phyloP scores from a whole-genome alignment of 2,329 filamentous ascomycete genomes.

The Chaetomium sp. region DNA sequence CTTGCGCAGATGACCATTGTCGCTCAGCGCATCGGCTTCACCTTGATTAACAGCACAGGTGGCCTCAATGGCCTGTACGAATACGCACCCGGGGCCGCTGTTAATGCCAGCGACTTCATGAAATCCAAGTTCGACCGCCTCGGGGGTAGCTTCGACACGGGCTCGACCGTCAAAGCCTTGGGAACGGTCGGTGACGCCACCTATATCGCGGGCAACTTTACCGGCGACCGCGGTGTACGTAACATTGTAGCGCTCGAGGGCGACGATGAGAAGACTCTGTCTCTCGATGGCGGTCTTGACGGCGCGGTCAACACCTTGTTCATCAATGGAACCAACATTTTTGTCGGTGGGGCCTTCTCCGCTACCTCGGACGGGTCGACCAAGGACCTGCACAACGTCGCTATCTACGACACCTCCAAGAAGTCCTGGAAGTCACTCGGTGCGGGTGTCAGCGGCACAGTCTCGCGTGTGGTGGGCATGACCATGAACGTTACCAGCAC shows the following conservation, averaged over 20 bases:
- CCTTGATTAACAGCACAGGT: constrained; percentile 63
- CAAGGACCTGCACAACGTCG: constrained; percentile 66
- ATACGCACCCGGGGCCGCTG: constrained; percentile 61
- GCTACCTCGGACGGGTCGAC: constrained; percentile 58
- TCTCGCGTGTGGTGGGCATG: constrained; percentile 68
- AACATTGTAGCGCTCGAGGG: constrained; percentile 73
- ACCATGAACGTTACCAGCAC: constrained; percentile 68
- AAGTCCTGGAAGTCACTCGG: constrained; percentile 74
- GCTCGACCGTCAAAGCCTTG: constrained; percentile 67
- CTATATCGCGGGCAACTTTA: constrained; percentile 82
- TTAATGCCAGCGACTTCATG: constrained; percentile 57
- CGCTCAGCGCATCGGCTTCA: constrained; percentile 82
- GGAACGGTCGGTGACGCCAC: constrained; percentile 55
- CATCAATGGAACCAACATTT: constrained; percentile 60
- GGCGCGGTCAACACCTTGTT: constrained; percentile 68
- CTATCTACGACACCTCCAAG: constrained; percentile 62
- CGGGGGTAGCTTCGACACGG: constrained; percentile 59
- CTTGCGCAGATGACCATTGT: constrained; percentile 66
- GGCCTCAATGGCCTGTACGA: constrained; percentile 88
- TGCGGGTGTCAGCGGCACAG: constrained; percentile 75
- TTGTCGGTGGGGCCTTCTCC: constrained; percentile 79
- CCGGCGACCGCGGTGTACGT: constrained; percentile 49
- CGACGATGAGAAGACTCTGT: constrained; percentile 53
- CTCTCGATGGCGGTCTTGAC: constrained; percentile 69
- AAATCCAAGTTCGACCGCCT: constrained; percentile 71